Conservation (phyloP, 140 eudicot genomes). For the Anethum foeniculum region DNA sequence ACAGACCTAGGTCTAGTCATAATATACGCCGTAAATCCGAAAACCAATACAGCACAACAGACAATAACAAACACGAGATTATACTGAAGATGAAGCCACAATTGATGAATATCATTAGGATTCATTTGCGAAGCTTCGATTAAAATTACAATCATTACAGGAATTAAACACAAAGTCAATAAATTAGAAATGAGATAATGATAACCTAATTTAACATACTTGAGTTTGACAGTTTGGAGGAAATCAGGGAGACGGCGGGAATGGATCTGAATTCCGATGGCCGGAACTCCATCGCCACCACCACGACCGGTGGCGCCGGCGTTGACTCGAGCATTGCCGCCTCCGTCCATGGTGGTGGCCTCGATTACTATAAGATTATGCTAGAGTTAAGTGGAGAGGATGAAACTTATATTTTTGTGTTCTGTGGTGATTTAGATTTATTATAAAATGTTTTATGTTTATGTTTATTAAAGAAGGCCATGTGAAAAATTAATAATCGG, state of each 20-base stretch:
- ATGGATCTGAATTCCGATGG: conserved; percentile 37
- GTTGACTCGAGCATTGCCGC: conserved; percentile 8
- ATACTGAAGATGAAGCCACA: conserved; percentile 42
- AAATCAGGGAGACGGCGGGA: conserved; percentile 48
- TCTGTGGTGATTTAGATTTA: background rate
- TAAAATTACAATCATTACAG: conserved; percentile 29
- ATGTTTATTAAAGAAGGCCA: too few species aligned
- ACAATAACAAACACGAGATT: conserved; percentile 31
- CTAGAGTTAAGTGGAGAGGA: background rate
- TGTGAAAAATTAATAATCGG: too few species aligned
- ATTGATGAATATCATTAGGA: conserved; percentile 28
- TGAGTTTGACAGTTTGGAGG: conserved; percentile 43
- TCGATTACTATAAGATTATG: background rate
- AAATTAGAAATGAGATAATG: conserved; percentile 48
- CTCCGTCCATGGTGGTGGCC: conserved; percentile 18
- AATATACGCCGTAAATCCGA: conserved; percentile 47
- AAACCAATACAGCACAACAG: conserved; percentile 28
- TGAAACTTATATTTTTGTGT: background rate
- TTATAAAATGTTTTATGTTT: too few species aligned
- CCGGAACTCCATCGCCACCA: conserved; percentile 12
- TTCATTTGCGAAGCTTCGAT: conserved; percentile 37
- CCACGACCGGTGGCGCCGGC: conserved; percentile 11
- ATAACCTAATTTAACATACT: conserved; percentile 51
- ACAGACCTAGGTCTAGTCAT: conserved; percentile 48
- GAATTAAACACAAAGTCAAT: conserved; percentile 36